These are phyloP conservation scores for Tripterygium wilfordii DNA, from an alignment of 177 flowering plant species.

Conservation along the genomic window DNA sequence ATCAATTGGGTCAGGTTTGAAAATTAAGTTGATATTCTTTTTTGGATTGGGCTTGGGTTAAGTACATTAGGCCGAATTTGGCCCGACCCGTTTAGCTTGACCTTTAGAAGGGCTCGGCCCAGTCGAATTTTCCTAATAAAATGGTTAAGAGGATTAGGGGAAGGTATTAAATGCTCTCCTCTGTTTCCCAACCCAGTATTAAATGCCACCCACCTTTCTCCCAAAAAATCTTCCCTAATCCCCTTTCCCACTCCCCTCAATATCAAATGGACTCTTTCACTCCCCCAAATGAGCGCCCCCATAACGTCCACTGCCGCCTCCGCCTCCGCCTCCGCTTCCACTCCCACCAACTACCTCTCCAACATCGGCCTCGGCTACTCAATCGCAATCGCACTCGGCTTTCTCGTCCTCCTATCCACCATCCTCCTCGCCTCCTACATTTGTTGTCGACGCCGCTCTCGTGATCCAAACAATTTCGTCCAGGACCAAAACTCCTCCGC, in stretches of 20 bases:
- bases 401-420: conserved; percentile 80
- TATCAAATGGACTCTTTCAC: conserved; percentile 3
- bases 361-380: conserved; percentile 76
- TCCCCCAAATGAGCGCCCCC: conserved; percentile 23
- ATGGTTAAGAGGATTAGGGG: too few species aligned
- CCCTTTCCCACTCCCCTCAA: not conserved
- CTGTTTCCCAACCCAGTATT: conserved; percentile 25
- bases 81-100: too few species aligned
- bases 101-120: too few species aligned
- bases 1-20: too few species aligned
- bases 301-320: conserved; percentile 26
- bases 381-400: conserved; percentile 76
- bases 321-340: conserved; percentile 1
- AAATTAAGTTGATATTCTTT: too few species aligned
- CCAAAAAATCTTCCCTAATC: conserved; percentile 8
- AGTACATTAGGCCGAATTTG: too few species aligned
- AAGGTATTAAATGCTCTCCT: conserved; percentile 13
- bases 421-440: conserved; percentile 78
- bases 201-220: conserved; percentile 54
- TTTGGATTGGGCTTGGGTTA: too few species aligned
- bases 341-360: conserved; percentile 24
- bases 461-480: too few species aligned
- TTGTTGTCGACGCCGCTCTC: conserved; percentile 60
- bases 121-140: too few species aligned
- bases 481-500: conserved; percentile 8